phyloP scores from a whole-genome alignment of 192 early-diverging fungal genomes.

The Coemansia sp. region DNA sequence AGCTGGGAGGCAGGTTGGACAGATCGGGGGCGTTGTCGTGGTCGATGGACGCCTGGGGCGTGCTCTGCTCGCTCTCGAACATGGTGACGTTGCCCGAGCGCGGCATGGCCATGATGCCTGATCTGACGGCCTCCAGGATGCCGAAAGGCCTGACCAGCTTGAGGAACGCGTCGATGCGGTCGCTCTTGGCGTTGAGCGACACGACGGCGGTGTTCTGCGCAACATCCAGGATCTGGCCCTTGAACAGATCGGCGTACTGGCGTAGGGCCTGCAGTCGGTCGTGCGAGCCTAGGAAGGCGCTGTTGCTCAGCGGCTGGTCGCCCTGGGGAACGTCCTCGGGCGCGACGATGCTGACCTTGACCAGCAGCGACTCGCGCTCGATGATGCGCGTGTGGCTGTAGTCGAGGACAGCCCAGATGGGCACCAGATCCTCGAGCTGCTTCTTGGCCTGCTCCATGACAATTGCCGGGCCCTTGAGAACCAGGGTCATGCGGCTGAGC shows the following conservation, averaged over 20 bases:
- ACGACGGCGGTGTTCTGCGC: constrained; percentile 79
- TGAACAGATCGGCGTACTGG: constrained; percentile 82
- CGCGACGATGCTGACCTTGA: constrained; percentile 86
- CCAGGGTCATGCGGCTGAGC: constrained; percentile 92
- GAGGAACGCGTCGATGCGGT: constrained; percentile 87
- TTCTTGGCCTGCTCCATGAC: constrained; percentile 89
- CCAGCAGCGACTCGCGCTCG: constrained; percentile 89
- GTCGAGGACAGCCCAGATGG: constrained; percentile 97
- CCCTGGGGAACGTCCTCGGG: constrained; percentile 33
- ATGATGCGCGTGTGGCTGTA: constrained; percentile 87
- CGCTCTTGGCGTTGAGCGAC: constrained; percentile 85
- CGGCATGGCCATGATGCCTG: constrained; percentile 97
- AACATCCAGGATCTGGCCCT: constrained; percentile 86
- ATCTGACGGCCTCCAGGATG: constrained; percentile 90
- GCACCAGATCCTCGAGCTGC: constrained; percentile 95
- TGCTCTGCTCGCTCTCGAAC: constrained; percentile 67
- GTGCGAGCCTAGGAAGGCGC: constrained; percentile 58
- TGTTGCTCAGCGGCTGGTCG: constrained; percentile 14
- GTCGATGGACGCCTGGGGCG: constrained; percentile 61
- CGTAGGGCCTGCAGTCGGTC: constrained; percentile 75
- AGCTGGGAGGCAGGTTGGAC: constrained; percentile 91
- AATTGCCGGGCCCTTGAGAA: constrained; percentile 80
- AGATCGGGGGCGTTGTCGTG: constrained; percentile 64
- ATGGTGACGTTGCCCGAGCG: constrained; percentile 79
- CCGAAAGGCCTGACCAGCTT: constrained; percentile 94